phyloP scores from a whole-genome alignment of 2,329 filamentous ascomycete genomes.

The Epichloe bromicola region DNA sequence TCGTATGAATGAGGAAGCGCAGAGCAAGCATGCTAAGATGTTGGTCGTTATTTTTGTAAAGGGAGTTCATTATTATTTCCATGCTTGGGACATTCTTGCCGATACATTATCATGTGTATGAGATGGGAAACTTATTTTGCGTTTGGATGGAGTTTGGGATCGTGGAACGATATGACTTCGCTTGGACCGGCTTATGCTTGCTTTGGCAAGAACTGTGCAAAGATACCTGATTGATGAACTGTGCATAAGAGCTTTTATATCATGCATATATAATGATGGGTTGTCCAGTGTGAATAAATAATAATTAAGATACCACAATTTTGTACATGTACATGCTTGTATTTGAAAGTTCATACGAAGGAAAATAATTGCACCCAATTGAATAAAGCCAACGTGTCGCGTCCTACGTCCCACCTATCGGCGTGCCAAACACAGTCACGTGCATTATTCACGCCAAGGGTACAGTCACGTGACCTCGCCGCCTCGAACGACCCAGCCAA shows the following conservation, averaged over 20 bases:
- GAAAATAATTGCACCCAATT: too few relatives aligned
- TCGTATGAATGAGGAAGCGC: slow-evolving; percentile 1
- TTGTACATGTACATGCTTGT: too few relatives aligned
- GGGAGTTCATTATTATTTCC: neutral
- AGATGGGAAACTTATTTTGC: neutral
- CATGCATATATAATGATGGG: too few relatives aligned
- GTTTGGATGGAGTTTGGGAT: slow-evolving; percentile 8
- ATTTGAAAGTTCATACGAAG: too few relatives aligned
- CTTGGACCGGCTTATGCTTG: neutral
- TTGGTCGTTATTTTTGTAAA: neutral
- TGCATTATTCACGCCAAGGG: slow-evolving; percentile 7
- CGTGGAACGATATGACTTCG: neutral
- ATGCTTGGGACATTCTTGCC: neutral
- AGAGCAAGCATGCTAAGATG: neutral
- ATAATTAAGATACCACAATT: too few relatives aligned
- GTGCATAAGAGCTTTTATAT: neutral
- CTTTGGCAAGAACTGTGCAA: neutral
- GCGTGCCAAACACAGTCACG: neutral
- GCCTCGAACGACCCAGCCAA: slow-evolving; percentile 11
- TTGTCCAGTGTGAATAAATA: too few relatives aligned
- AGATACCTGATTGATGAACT: slow-evolving; percentile 8
- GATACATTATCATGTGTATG: slow-evolving; percentile 1
- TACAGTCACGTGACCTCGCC: slow-evolving; percentile 19
- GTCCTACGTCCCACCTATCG: too few relatives aligned
- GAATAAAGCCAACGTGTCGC: too few relatives aligned